These are phyloP conservation scores for Monilinia polystroma DNA, from an alignment of 2,329 filamentous ascomycete genomes.

Conservation along the genomic window DNA sequence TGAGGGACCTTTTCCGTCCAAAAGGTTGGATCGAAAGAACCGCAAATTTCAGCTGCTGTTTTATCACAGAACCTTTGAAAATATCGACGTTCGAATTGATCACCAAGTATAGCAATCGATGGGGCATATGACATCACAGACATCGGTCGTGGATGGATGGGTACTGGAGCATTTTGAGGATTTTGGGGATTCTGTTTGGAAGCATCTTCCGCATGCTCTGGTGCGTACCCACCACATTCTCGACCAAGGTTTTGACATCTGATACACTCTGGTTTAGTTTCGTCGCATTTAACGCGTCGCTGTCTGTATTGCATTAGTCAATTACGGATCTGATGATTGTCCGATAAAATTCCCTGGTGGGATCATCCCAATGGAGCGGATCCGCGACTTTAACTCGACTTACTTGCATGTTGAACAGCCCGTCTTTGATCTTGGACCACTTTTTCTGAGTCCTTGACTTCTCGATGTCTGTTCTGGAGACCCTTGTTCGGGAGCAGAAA, in stretches of 20 bases:
- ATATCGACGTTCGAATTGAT: conserved; percentile 37
- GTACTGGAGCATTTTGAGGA: conserved; percentile 29
- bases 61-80: conserved; percentile 41
- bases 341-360: conserved; percentile 8
- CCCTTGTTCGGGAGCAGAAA: conserved; percentile 38
- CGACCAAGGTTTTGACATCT: conserved; percentile 40
- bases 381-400: conserved; percentile 24
- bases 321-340: conserved; percentile 15
- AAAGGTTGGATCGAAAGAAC: conserved; percentile 38
- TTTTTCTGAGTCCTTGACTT: conserved; percentile 40
- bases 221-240: conserved; percentile 40
- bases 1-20: conserved; percentile 41
- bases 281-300: conserved; percentile 41
- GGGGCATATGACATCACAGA: conserved; percentile 37
- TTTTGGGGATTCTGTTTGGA: conserved; percentile 28
- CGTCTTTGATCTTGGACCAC: conserved; percentile 39
- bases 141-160: conserved; percentile 38
- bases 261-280: conserved; percentile 39
- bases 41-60: conserved; percentile 37
- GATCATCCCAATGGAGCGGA: conserved; percentile 18
- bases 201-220: conserved; percentile 35
- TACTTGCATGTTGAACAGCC: conserved; percentile 42
- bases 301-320: conserved; percentile 34
- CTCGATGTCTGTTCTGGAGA: conserved; percentile 38
- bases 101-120: conserved; percentile 36